Evolutionary conservation across 495 filamentous ascomycete genomes (phyloP).

Genomic region (Aspergillus avenaceus): DNA sequence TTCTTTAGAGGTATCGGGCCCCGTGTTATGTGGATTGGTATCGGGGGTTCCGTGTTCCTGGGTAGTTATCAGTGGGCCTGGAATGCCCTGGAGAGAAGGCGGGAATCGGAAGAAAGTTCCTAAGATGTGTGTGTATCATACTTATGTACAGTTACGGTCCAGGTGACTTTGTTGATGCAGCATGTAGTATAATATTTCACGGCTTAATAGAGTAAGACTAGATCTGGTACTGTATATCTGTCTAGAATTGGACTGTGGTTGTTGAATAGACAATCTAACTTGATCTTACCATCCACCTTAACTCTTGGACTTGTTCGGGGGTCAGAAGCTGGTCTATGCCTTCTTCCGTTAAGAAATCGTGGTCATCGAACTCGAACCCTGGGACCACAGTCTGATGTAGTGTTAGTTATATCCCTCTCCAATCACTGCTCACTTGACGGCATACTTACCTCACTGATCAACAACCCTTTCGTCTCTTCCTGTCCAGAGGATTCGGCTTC

Average conservation of each 20-base stretch:
- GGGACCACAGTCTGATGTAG: conserved; percentile 51
- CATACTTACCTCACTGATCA: conserved; percentile 56
- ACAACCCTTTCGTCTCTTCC: conserved; percentile 38
- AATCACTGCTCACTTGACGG: neutral
- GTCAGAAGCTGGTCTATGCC: conserved; percentile 45
- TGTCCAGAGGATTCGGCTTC: conserved; percentile 33
- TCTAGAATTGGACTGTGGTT: too few species aligned
- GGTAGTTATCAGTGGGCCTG: conserved; percentile 92
- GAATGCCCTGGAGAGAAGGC: conserved; percentile 57
- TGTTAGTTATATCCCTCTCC: neutral
- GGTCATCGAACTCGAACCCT: conserved; percentile 60
- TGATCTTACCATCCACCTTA: conserved; percentile 42
- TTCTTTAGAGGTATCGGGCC: conserved; percentile 90
- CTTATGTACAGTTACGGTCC: neutral
- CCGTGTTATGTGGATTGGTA: conserved; percentile 87
- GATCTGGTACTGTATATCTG: neutral
- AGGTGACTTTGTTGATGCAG: neutral
- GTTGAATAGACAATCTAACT: neutral
- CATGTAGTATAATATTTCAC: neutral
- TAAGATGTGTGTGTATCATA: conserved; percentile 7
- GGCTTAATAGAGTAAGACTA: neutral
- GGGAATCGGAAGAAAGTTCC: conserved; percentile 12
- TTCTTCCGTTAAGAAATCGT: conserved; percentile 52
- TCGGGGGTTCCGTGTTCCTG: conserved; percentile 90
- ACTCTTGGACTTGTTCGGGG: conserved; percentile 38